Conservation (phyloP, 768 basidiomycete genomes). For the Exidia glandulosa region DNA sequence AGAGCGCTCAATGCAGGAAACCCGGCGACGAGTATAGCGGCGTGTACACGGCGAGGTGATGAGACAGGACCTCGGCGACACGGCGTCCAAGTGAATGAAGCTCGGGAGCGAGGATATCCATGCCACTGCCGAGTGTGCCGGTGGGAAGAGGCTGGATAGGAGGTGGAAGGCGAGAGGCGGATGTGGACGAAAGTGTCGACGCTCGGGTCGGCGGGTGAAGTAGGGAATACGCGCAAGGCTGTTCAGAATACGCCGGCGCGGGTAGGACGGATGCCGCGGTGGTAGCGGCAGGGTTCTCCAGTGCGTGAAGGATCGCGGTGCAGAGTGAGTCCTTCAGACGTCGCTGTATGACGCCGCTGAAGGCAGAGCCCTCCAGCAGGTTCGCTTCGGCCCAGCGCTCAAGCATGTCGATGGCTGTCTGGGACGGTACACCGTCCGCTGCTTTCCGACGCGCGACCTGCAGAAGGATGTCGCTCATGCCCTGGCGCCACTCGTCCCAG, state of each 20-base stretch:
- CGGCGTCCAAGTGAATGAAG: neutral
- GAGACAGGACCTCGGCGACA: neutral
- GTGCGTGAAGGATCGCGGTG: conserved; percentile 30
- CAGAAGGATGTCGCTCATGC: conserved; percentile 56
- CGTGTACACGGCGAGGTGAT: neutral
- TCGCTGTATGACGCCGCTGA: conserved; percentile 49
- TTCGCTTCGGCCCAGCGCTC: conserved; percentile 61
- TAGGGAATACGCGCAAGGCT: neutral
- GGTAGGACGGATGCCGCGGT: neutral
- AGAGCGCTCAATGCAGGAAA: neutral
- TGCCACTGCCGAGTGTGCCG: neutral
- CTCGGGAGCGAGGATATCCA: neutral
- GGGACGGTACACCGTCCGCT: conserved; percentile 16
- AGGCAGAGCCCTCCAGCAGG: conserved; percentile 46
- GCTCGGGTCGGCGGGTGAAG: neutral
- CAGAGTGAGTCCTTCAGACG: conserved; percentile 57
- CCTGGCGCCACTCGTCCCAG: conserved; percentile 38
- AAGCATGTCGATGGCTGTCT: neutral
- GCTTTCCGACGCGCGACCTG: conserved; percentile 66
- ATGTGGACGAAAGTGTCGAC: neutral
- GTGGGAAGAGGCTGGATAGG: neutral
- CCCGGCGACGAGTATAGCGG: neutral
- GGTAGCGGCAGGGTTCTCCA: neutral
- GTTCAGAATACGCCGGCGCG: neutral
- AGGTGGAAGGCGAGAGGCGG: neutral